Evolutionary conservation across 345 rosid genomes (phyloP).

Genomic region (Cardiospermum halicacabum): DNA sequence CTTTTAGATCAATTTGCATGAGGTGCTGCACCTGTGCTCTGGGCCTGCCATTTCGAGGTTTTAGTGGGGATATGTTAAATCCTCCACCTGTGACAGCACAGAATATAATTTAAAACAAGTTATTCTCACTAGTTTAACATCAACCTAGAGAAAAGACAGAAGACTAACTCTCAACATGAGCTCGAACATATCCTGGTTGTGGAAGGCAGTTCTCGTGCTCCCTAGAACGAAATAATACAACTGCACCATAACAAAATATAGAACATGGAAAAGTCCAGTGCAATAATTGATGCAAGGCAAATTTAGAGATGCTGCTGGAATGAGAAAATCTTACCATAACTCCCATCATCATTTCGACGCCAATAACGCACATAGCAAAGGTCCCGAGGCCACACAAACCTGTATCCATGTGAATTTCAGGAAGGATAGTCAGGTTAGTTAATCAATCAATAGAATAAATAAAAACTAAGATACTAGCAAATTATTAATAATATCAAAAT

Average conservation of each 20-base stretch:
- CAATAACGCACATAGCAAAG: slow-evolving; percentile 98
- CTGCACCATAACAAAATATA: slow-evolving; percentile 43
- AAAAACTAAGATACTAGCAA: not conserved
- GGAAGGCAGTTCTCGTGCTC: slow-evolving; percentile 93
- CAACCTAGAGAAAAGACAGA: slow-evolving; percentile 9
- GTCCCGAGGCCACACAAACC: slow-evolving; percentile 99
- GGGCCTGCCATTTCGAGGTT: slow-evolving; percentile 77
- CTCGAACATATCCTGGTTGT: slow-evolving; percentile 92
- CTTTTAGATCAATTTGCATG: slow-evolving; percentile 96
- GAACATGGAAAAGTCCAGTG: slow-evolving; percentile 8
- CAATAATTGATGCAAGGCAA: slow-evolving; percentile 8
- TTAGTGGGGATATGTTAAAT: slow-evolving; percentile 83
- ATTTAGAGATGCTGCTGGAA: slow-evolving; percentile 13
- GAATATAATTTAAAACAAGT: slow-evolving; percentile 2
- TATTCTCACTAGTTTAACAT: not conserved
- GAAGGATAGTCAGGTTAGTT: slow-evolving; percentile 6
- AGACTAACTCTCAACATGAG: slow-evolving; percentile 90
- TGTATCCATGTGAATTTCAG: slow-evolving; percentile 30
- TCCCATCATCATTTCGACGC: slow-evolving; percentile 99
- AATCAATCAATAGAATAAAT: not conserved
- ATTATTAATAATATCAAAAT: not conserved
- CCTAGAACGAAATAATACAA: slow-evolving; percentile 94
- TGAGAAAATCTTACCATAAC: slow-evolving; percentile 64
- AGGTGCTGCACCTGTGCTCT: slow-evolving; percentile 95
- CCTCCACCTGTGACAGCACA: slow-evolving; percentile 78